These are phyloP conservation scores for Pythium graminicola DNA, from an alignment of 352 stramenopile genomes.

Conservation along the genomic window DNA sequence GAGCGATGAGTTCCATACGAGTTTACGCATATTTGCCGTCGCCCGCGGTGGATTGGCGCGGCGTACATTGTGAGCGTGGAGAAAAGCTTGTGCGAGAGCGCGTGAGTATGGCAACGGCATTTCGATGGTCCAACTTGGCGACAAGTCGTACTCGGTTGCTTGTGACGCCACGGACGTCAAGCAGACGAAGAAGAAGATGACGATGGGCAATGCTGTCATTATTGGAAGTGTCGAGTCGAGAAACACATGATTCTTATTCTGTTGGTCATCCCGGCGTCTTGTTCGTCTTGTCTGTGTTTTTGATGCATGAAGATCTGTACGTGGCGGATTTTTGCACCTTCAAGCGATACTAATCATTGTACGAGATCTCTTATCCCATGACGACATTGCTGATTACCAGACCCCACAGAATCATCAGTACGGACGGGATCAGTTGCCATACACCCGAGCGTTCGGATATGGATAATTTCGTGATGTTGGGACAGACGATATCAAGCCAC, in stretches of 20 bases:
- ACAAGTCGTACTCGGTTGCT: conserved; percentile 8
- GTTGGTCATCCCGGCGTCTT: too few species aligned
- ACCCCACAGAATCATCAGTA: too few species aligned
- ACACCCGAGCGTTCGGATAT: not conserved
- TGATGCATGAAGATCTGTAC: too few species aligned
- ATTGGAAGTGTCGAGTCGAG: too few species aligned
- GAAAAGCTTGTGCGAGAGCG: conserved; percentile 15
- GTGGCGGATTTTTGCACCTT: too few species aligned
- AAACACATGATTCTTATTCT: too few species aligned
- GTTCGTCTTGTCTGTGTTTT: too few species aligned
- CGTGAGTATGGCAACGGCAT: conserved; percentile 18
- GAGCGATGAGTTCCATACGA: conserved; percentile 21
- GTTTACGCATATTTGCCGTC: conserved; percentile 17
- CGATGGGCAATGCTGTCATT: not conserved
- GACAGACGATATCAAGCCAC: conserved; percentile 2
- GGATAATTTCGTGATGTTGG: conserved; percentile 6
- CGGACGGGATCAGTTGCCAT: too few species aligned
- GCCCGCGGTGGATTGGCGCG: conserved; percentile 10
- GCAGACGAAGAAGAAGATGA: not conserved
- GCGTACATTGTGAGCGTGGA: conserved; percentile 16
- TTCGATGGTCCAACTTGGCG: conserved; percentile 18
- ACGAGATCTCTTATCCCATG: too few species aligned
- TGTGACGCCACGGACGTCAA: not conserved
- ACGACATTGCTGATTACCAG: too few species aligned
- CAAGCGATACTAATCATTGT: too few species aligned